Percentiles rank a stretch among this genome's conserved stretches.
Evolutionary conservation across 2,329 filamentous ascomycete genomes (phyloP).

Genomic region (Ophiosphaerella narmari): DNA sequence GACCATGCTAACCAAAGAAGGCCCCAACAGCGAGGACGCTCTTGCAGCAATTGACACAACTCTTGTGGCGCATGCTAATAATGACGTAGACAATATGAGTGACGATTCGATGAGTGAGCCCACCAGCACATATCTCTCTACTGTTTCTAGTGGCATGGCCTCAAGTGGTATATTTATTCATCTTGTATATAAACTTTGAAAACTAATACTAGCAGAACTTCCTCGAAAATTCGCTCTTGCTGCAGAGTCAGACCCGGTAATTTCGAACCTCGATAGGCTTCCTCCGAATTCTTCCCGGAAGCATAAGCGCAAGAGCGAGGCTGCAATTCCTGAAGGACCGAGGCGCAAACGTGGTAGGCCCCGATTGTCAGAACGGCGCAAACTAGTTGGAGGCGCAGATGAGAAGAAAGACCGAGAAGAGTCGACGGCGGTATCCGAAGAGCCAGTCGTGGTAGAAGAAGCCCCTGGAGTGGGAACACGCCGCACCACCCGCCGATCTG

Average conservation of each 20-base stretch:
- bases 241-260: slow-evolving; percentile 22
- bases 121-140: not conserved
- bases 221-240: slow-evolving; percentile 15
- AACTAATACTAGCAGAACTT: not conserved
- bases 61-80: not conserved
- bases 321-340: slow-evolving; percentile 2
- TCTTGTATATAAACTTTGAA: not conserved
- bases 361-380: slow-evolving; percentile 12
- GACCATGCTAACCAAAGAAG: not conserved
- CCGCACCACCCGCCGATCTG: slow-evolving; percentile 17
- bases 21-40: not conserved
- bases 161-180: not conserved
- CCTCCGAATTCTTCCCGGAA: slow-evolving; percentile 13
- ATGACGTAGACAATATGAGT: not conserved
- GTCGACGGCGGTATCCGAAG: too few relatives aligned
- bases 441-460: not conserved
- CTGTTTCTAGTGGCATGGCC: not conserved
- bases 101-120: not conserved
- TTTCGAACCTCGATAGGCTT: slow-evolving; percentile 25
- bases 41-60: not conserved
- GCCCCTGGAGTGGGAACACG: slow-evolving; percentile 13
- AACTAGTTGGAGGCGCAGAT: not conserved
- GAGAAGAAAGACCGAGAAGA: too few relatives aligned
- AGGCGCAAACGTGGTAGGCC: slow-evolving; percentile 19
- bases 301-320: slow-evolving; percentile 26